Base-by-base conservation (phyloP, 1,284 basidiomycete genomes). In the Ustilago lituana region DNA sequence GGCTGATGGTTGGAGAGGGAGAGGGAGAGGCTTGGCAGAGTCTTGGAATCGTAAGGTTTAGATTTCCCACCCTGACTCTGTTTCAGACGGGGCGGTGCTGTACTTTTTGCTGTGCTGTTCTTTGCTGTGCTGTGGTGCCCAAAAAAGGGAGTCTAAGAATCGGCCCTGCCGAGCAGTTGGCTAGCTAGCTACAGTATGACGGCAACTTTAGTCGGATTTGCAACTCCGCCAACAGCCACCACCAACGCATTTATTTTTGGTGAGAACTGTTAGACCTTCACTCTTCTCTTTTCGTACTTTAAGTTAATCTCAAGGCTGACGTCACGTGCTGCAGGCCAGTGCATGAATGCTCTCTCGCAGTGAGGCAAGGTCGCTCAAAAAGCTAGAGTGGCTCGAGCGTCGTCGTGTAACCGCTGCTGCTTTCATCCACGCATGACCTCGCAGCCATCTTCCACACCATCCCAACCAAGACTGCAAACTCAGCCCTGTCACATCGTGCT, bases 321-420 rank as follows among this genome's bases (percentile, higher is more conserved):
- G 58, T 61, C 51, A 61, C 58, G 58, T 61, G 58, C 51, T 49
- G 58, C 46, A 54, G 44, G 17, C 12, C 1, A 11, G n/a, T 47
- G 50, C 50, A 44, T 53, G 29, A 41, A 44, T n/a, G 24, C 22
- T n/a, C n/a, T n/a, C n/a, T n/a, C n/a, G n/a, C n/a, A n/a, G n/a
- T n/a, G n/a, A n/a, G n/a, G n/a, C n/a, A n/a, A n/a, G n/a, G n/a
- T n/a, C n/a, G n/a, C n/a, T n/a, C n/a, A n/a, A n/a, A n/a, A n/a
- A 23, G 3, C 3, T 7, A 20, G 46, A 26, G 14, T 63, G 60
- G 60, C 60, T 49, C 60, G 60, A 52, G 60, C 60, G 60, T 51
- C 24, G 53, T 31, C 20, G 20, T 8, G 15, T 11, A 35, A 12
- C 4, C n/a, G n/a, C n/a, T n/a, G n/a, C n/a, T n/a, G n/a, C n/a